A percentile compares a stretch with the other conserved stretches of the same genome.
Conservation (phyloP, 1,284 basidiomycete genomes). For the Naganishia albida region DNA sequence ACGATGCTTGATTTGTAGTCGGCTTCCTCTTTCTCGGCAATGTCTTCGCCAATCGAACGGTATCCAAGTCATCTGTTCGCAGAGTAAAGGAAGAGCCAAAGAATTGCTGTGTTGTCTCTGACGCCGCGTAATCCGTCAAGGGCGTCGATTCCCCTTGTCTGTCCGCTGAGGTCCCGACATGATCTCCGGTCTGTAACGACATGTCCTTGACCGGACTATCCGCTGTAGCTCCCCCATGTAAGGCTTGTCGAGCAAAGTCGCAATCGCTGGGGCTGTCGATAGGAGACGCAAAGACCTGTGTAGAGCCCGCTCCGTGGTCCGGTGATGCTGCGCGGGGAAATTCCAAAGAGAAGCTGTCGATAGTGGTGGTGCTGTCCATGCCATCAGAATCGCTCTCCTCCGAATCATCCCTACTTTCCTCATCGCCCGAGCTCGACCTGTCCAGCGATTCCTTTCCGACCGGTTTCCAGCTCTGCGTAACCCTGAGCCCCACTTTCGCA, state of each 20-base stretch:
- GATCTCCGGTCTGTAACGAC: background rate
- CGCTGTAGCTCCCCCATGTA: background rate
- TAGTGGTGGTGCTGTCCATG: background rate
- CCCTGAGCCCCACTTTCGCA: too few species aligned
- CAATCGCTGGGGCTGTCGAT: background rate
- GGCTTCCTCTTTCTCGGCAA: background rate
- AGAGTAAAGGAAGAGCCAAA: background rate
- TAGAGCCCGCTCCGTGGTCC: background rate
- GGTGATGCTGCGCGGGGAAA: background rate
- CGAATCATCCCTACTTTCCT: too few species aligned
- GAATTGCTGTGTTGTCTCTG: background rate
- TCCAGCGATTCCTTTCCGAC: background rate
- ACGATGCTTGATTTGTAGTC: background rate
- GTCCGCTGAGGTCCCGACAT: background rate
- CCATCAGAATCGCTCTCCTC: too few species aligned
- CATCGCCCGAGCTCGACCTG: background rate
- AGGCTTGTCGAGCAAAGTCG: background rate
- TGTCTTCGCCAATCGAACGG: background rate
- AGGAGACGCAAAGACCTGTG: background rate
- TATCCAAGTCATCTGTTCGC: too few species aligned
- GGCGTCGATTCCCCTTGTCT: constrained; percentile 1
- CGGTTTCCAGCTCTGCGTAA: background rate
- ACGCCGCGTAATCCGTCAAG: constrained; percentile 9
- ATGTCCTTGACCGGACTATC: background rate
- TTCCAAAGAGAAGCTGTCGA: background rate